Base-by-base conservation (phyloP, 805 yeast genomes). In the Wickerhamomyces bovis region DNA sequence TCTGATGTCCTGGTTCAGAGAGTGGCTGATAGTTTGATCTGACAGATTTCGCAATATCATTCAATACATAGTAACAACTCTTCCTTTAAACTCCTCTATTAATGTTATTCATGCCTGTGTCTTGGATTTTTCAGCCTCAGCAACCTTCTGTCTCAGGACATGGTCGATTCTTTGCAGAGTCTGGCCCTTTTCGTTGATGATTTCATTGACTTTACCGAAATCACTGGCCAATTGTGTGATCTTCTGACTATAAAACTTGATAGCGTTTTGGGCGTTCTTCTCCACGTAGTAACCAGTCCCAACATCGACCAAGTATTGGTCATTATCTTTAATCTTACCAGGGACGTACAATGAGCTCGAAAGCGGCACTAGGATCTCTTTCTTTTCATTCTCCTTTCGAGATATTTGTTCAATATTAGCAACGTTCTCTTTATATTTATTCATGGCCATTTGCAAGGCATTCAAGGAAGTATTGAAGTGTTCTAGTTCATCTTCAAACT, bases 241-340 rank as follows among this genome's bases (percentile, higher is more conserved):
- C 65, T 94, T 89, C 47, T 71, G 74, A 49, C 82, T 77, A 64
- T 88, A 92, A 58, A 89, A 92, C 45, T 63, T 65, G 51, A 78
- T 70, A 2, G 97, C 84, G 41, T 85, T 89, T 8, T 69, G 68
- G 0, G 79, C 77, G 42, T 65, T 65, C 66, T 94, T 94, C 61
- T 89, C 96, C 16, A 89, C 90, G 62, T 77, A 94, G 63, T 94
- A 94, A 3, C 98, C 98, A 0, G 99, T 94, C 31, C 99, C 99
- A 22, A 94, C 83, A 62, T 94, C 99, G 10, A 94, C 96, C 62
- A 94, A 71, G 57, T 84, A 94, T 48, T 76, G 80, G 49, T 82
- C 76, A 44, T 75, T 75, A 48, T 84, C 79, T 39, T 73, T 71
- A 44, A 87, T 75, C 45, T 71, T 77, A 2, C 98, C 99, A 4